Evolutionary conservation across 2,329 filamentous ascomycete genomes (phyloP).

Genomic region (Pyricularia sp.): DNA sequence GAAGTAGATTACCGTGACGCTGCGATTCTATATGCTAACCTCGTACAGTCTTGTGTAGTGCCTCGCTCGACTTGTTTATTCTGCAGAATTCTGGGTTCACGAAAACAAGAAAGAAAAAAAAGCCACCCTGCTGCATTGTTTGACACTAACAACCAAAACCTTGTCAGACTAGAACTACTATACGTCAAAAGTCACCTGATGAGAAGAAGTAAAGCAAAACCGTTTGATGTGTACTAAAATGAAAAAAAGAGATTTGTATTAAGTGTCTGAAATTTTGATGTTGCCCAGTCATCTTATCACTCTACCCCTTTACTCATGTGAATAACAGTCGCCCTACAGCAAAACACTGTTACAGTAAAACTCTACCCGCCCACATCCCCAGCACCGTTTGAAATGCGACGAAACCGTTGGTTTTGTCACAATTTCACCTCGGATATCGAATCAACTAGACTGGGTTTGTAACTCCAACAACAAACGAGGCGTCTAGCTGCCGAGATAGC

Average conservation of each 20-base stretch:
- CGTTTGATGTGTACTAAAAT: background rate
- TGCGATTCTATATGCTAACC: no score
- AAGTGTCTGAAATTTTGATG: background rate
- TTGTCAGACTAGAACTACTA: no score
- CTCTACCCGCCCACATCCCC: background rate
- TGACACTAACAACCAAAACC: no score
- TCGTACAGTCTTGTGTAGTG: no score
- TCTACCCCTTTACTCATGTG: background rate
- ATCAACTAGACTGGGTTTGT: background rate
- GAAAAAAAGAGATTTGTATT: background rate
- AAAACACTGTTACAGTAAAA: background rate
- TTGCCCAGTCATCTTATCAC: background rate
- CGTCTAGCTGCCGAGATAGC: conserved; percentile 46
- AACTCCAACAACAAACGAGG: background rate
- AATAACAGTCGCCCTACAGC: background rate
- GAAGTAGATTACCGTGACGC: no score
- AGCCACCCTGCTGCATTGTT: no score
- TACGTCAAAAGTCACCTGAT: no score
- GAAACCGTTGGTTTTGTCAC: background rate
- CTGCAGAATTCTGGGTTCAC: no score
- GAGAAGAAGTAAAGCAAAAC: background rate
- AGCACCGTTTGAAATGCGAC: background rate
- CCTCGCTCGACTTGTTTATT: no score
- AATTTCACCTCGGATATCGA: background rate
- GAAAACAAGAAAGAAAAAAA: no score